Conservation (phyloP, 306 rosid genomes). For the Malus sylvestris region DNA sequence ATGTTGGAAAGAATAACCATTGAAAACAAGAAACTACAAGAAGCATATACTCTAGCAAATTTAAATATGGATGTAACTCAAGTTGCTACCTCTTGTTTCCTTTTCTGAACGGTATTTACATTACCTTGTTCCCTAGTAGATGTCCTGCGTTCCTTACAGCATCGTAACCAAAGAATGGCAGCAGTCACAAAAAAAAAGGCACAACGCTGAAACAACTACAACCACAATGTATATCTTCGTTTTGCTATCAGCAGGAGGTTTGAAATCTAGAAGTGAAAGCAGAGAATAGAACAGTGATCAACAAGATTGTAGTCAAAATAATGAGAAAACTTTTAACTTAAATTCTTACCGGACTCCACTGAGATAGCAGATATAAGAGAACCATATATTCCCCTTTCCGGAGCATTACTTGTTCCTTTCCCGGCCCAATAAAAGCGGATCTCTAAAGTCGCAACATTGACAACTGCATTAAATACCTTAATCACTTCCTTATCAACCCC, state of each 20-base stretch:
- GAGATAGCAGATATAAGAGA: constrained; percentile 57
- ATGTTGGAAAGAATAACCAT: neutral
- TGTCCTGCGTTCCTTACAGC: neutral
- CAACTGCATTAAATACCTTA: constrained; percentile 24
- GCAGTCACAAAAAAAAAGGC: neutral
- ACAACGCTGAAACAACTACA: neutral
- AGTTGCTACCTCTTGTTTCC: neutral
- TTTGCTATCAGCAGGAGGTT: neutral
- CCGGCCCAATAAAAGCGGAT: constrained; percentile 60
- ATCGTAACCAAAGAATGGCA: constrained; percentile 14
- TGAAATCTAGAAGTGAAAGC: constrained; percentile 10
- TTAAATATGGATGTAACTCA: neutral
- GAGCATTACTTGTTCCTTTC: constrained; percentile 47
- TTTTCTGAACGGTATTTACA: neutral
- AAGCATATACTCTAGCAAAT: neutral
- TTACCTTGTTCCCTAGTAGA: constrained; percentile 20
- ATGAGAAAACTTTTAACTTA: neutral
- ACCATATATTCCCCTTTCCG: constrained; percentile 44
- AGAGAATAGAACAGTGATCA: neutral
- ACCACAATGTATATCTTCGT: neutral
- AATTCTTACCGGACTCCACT: constrained; percentile 44
- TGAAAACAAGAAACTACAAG: neutral
- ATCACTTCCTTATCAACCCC: constrained; percentile 32
- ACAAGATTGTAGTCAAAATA: neutral
- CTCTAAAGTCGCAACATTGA: constrained; percentile 26